These are phyloP conservation scores for Phialocephala sp. DNA, from an alignment of 2,329 filamentous ascomycete species.

Conservation along the genomic window DNA sequence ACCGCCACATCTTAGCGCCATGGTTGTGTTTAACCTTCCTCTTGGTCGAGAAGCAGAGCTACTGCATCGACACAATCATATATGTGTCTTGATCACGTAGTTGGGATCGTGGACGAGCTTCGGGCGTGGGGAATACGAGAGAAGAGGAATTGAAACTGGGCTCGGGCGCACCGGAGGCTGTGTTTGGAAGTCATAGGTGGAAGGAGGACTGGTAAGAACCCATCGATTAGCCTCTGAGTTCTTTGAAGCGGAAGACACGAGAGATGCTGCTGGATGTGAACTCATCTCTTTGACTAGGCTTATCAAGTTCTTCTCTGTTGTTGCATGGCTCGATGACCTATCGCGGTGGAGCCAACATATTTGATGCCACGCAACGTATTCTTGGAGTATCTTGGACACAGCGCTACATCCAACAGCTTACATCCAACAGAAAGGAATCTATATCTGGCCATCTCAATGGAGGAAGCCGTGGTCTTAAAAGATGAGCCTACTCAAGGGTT, in stretches of 20 bases:
- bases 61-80: not conserved
- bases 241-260: no score
- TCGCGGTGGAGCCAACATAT: not conserved
- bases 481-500: not conserved
- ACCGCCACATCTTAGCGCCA: not conserved
- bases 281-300: not conserved
- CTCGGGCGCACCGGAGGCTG: not conserved
- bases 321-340: not conserved
- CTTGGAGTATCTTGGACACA: not conserved
- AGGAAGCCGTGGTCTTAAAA: not conserved
- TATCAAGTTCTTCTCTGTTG: not conserved
- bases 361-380: not conserved
- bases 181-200: not conserved
- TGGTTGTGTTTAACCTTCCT: not conserved
- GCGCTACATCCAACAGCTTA: not conserved
- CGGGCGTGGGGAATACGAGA: not conserved
- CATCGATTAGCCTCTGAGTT: not conserved
- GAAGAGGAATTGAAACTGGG: not conserved
- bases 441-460: not conserved
- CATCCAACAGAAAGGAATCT: not conserved
- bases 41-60: not conserved
- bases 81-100: not conserved
- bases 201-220: not conserved
- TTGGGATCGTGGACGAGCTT: not conserved
- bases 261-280: not conserved